Evolutionary conservation across 2,329 filamentous ascomycete species (phyloP), one percentile per base, ranked within the genome.

Genomic region (Phoma sp.): DNA sequence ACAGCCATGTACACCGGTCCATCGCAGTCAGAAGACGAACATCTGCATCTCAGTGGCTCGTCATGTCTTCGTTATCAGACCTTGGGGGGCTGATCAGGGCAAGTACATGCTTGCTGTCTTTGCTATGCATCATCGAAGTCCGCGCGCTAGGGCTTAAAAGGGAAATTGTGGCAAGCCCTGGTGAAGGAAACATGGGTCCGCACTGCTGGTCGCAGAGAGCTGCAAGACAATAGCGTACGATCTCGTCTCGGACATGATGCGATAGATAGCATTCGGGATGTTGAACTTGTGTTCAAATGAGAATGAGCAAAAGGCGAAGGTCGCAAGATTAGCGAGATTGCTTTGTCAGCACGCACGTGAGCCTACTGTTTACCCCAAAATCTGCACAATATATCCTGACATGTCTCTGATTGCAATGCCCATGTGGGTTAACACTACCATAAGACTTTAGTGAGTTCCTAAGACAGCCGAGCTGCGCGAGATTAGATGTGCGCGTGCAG

Each of bases 291-390:
- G 29, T 13, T 31, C 12, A 12, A 31, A 31, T 31, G 24, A 8
- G 2, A 2, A 6, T 31, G 13, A 37, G 1, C 2, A 10, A 5
- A 31, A 12, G 29, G 33, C 6, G 2, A 10, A 21, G 8, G 4
- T 35, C 2, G 12, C 8, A 41, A 4, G 32, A 32, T 53, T 32
- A 47, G 51, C 38, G 43, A 48, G 24, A 7, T 6, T 12, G 39
- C 38, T 53, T 53, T 53, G 51, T 53, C 51, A 53, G 51, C 51
- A 32, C 37, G 4, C 43, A 53, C 43, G 25, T 53, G 51, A 38
- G 44, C 25, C 40, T 6, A 21, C 7, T 8, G 1, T 29, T 5
- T n/a, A 41, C 7, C n/a, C 12, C n/a, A n/a, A 29, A 29, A 31
- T 31, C 29, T 31, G 29, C 12, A 31, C 10, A 3, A 31, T 4